Percentiles rank a stretch among this genome's conserved stretches.
phyloP scores from a whole-genome alignment of 805 yeast species.

The Cyberlindnera xylosilytica region DNA sequence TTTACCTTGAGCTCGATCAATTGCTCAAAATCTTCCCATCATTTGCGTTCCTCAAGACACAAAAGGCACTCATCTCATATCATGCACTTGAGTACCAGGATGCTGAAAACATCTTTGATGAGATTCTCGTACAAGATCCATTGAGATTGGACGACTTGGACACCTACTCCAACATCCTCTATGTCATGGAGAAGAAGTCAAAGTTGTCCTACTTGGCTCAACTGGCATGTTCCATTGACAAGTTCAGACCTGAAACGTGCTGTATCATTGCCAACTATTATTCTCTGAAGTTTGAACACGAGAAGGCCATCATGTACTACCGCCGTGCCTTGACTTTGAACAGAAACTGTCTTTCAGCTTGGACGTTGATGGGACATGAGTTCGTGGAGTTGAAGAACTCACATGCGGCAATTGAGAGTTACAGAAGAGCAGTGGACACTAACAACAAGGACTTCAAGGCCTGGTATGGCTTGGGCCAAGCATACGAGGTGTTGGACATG shows the following conservation, averaged over 20 bases:
- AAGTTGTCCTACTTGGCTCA: constrained; percentile 87
- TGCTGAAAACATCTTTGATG: constrained; percentile 78
- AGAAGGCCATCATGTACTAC: constrained; percentile 89
- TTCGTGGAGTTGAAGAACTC: constrained; percentile 94
- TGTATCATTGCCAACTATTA: constrained; percentile 93
- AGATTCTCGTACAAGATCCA: constrained; percentile 71
- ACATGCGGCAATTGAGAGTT: constrained; percentile 96
- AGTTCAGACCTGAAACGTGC: constrained; percentile 90
- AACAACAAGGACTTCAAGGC: constrained; percentile 89
- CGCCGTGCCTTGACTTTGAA: constrained; percentile 83
- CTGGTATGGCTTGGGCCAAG: constrained; percentile 98
- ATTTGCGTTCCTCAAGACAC: constrained; percentile 71
- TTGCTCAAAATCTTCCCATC: constrained; percentile 61
- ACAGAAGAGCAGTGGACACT: constrained; percentile 88
- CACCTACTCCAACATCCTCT: constrained; percentile 88
- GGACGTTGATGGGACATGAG: constrained; percentile 99
- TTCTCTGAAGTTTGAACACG: constrained; percentile 89
- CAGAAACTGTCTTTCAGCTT: constrained; percentile 79
- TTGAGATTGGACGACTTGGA: constrained; percentile 88
- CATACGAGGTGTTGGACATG: constrained; percentile 95
- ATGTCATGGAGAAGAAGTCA: constrained; percentile 86
- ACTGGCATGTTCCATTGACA: constrained; percentile 75
- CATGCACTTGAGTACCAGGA: constrained; percentile 81
- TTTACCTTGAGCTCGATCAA: constrained; percentile 46
- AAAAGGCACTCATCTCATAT: constrained; percentile 77